Percentiles rank a stretch among this genome's conserved stretches.
Conservation (phyloP, 768 basidiomycete genomes). For the Pulveroboletus sp. region DNA sequence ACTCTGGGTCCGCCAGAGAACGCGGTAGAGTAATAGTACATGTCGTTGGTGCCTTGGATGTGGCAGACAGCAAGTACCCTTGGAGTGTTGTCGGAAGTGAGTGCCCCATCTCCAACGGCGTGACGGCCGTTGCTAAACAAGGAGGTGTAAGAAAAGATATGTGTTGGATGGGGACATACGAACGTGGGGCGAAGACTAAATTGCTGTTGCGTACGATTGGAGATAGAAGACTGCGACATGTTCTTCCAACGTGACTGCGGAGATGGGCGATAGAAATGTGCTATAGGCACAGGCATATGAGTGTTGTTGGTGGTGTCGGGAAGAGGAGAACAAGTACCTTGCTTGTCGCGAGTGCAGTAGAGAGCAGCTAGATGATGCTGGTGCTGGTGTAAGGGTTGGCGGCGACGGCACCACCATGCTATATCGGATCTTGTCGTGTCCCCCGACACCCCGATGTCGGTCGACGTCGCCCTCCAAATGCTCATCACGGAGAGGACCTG, state of each 20-base stretch:
- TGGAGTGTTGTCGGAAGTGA: constrained; percentile 68
- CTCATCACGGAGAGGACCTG: not conserved
- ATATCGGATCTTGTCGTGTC: constrained; percentile 3
- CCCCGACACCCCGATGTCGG: constrained; percentile 14
- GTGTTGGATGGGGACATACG: constrained; percentile 20
- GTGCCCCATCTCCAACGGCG: constrained; percentile 97
- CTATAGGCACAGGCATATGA: constrained; percentile 3
- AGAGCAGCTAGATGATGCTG: constrained; percentile 4
- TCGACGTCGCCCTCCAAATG: not conserved
- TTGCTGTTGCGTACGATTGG: constrained; percentile 68
- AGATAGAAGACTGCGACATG: constrained; percentile 73
- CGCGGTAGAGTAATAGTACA: constrained; percentile 90
- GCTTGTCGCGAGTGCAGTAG: not conserved
- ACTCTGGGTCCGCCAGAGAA: constrained; percentile 94
- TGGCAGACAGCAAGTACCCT: constrained; percentile 85
- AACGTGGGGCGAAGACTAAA: constrained; percentile 97
- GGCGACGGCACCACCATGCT: not conserved
- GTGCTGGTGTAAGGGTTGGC: constrained; percentile 4
- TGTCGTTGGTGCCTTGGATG: constrained; percentile 70
- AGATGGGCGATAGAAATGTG: not conserved
- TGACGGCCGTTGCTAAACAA: constrained; percentile 82
- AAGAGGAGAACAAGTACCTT: constrained; percentile 1
- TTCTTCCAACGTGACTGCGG: constrained; percentile 73
- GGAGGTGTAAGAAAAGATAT: constrained; percentile 10
- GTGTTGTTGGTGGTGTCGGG: not conserved